Evolutionary conservation across 169 alveolate species (phyloP).

Genomic region (Plasmodium cynomolgi): DNA sequence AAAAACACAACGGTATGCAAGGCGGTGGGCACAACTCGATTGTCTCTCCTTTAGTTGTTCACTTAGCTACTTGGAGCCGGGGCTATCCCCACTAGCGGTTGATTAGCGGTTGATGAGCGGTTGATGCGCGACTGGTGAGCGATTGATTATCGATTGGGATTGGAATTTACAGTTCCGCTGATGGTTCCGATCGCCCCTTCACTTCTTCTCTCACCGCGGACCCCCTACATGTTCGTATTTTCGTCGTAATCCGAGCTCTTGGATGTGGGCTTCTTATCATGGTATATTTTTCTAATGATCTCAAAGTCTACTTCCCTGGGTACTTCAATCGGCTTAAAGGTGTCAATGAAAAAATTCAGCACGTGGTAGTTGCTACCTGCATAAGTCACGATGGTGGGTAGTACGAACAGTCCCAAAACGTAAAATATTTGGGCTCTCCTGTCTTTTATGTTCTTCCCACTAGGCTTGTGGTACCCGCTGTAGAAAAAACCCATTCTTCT

Average conservation of each 20-base stretch:
- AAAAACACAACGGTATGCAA: neutral
- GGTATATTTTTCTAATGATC: constrained; percentile 44
- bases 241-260: constrained; percentile 73
- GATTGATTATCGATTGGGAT: too few relatives aligned
- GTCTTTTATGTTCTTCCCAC: constrained; percentile 16
- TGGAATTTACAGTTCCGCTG: neutral
- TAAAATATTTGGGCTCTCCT: constrained; percentile 52
- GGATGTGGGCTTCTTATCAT: constrained; percentile 54
- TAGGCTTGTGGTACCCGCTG: constrained; percentile 61
- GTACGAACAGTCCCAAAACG: constrained; percentile 40
- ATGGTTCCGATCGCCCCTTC: neutral
- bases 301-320: constrained; percentile 47
- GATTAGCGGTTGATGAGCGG: too few relatives aligned
- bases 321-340: constrained; percentile 64
- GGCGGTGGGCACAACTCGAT: neutral
- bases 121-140: too few relatives aligned
- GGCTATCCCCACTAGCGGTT: too few relatives aligned
- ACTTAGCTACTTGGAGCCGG: neutral
- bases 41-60: neutral
- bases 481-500: constrained; percentile 60
- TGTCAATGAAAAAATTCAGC: constrained; percentile 47
- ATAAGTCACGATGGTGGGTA: constrained; percentile 58
- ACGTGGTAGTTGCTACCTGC: constrained; percentile 57
- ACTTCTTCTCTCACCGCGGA: neutral
- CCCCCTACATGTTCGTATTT: constrained; percentile 28